Evolutionary conservation across 257 asterid genomes (phyloP).

Genomic region (Solanum paucissectum): DNA sequence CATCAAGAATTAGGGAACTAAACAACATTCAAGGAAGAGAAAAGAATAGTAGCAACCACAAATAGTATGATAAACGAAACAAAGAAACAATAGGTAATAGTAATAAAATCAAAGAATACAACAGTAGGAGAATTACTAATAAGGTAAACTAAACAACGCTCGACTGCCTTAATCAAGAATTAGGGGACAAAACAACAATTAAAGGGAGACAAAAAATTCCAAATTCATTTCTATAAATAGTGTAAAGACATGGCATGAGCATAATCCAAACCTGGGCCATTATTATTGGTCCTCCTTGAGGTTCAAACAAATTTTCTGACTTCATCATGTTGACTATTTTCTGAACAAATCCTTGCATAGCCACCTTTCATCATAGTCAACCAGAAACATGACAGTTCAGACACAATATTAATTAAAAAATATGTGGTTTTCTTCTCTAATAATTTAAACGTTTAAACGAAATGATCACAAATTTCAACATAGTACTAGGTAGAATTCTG

Average conservation of each 20-base stretch:
- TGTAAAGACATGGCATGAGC: background rate
- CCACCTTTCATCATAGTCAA: conserved; percentile 29
- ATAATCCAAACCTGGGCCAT: conserved; percentile 48
- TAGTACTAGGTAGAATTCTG: background rate
- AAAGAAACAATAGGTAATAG: too few relatives aligned
- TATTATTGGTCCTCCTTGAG: conserved; percentile 78
- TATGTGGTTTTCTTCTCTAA: background rate
- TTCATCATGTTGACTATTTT: conserved; percentile 58
- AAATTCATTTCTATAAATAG: background rate
- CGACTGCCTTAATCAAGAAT: background rate
- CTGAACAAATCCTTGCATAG: conserved; percentile 49
- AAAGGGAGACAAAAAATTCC: background rate
- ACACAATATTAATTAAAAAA: background rate
- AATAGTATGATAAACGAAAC: too few relatives aligned
- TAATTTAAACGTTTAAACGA: background rate
- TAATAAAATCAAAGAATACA: too few relatives aligned
- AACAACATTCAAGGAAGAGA: background rate
- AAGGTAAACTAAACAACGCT: background rate
- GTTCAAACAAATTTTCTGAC: conserved; percentile 49
- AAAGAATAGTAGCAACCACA: too few relatives aligned
- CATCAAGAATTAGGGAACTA: background rate
- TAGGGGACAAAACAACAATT: background rate
- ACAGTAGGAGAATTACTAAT: background rate
- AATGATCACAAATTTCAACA: background rate
- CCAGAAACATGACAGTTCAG: background rate